phyloP scores from a whole-genome alignment of 1,139 yeast genomes.

The Saccharomyces pastorianus region DNA sequence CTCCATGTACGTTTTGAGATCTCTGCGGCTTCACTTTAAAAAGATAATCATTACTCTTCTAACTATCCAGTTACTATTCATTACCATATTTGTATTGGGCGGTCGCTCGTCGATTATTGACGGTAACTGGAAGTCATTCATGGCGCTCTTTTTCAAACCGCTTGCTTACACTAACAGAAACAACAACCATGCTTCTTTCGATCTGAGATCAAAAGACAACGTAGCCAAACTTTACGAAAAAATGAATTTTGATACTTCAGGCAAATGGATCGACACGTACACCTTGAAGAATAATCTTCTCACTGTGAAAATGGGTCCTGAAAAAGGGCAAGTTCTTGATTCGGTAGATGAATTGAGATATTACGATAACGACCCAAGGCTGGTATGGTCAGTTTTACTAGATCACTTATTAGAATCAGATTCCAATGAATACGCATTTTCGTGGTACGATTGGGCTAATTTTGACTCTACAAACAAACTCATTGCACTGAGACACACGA shows the following conservation, averaged over 20 bases:
- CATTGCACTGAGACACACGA: constrained; percentile 6
- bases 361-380: constrained; percentile 24
- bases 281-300: constrained; percentile 14
- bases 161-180: neutral
- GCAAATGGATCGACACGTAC: constrained; percentile 18
- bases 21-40: neutral
- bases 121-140: neutral
- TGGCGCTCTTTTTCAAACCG: neutral
- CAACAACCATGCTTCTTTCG: neutral
- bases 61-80: neutral
- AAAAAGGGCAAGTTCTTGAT: constrained; percentile 9
- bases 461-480: constrained; percentile 19
- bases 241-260: constrained; percentile 13
- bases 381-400: constrained; percentile 21
- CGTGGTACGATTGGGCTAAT: constrained; percentile 28
- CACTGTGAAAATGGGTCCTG: constrained; percentile 13
- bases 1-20: neutral
- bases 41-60: neutral
- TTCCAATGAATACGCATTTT: constrained; percentile 13
- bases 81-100: neutral
- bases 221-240: constrained; percentile 13
- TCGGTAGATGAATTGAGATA: constrained; percentile 14
- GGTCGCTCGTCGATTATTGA: neutral
- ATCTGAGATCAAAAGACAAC: neutral
- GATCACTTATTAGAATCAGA: constrained; percentile 5